Base-by-base conservation (phyloP, 495 filamentous ascomycete species). In the Copromyces sp. region DNA sequence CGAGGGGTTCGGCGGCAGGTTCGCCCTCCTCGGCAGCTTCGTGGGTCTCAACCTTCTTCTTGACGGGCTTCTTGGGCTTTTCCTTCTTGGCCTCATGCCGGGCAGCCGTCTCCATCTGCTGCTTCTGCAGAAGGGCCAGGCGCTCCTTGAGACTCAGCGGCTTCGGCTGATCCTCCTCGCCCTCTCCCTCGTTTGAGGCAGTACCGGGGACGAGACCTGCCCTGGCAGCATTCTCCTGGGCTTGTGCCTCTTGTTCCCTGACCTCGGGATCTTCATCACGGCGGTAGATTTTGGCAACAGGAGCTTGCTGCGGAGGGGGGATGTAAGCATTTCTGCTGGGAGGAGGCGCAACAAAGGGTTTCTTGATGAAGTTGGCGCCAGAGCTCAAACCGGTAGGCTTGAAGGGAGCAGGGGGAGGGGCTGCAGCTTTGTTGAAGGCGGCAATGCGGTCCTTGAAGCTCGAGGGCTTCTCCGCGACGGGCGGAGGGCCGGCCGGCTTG, bases 281-380 rank as follows among this genome's bases (percentile, higher is more conserved):
- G 70, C 90, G 89, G 77, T 97, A 97, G 12, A 93, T 80, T 82
- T 91, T 95, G 39, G 90, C 87, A 20, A 89, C 89, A 38, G 89
- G 85, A 41, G 90, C 88, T 47, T 85, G 80, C 11, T 80, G 83
- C 41, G 90, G 89, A 6, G 90, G 89, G 42, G 95, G 91, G 1
- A 98, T 88, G 77, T 93, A 99, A 3, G 96, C 91, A 85, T 98
- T 91, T 74, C 94, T 92, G 80, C 93, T 97, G 8, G 95, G 95
- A 70, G 95, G 95, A 39, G 96, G 94, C 2, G 95, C 91, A 72
- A 99, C 95, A 77, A 98, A 99, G n/a, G 95, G 94, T 81, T 98
- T 98, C 86, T 96, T 98, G 80, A 98, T 89, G 75, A 98, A 98
- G 72, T 87, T 86, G 68, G 84, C 83, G 61, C 87, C 85, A 37